phyloP scores from a whole-genome alignment of 208 protist species.

The Trypanosoma avium region DNA sequence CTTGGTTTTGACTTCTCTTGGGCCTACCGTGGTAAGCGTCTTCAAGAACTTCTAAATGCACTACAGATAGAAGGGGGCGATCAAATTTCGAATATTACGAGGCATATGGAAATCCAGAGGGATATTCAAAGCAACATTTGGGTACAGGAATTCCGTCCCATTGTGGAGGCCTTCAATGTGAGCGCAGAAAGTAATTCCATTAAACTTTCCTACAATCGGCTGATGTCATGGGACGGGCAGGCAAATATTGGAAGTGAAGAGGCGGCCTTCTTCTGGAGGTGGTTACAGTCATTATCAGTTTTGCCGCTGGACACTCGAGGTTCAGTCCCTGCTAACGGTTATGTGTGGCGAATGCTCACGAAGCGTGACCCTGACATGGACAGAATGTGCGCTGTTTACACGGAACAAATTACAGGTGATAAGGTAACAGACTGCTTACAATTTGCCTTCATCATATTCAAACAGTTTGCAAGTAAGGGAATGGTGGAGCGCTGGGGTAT shows the following conservation, averaged over 20 bases:
- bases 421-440: conserved; percentile 28
- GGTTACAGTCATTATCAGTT: conserved; percentile 44
- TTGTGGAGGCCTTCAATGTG: conserved; percentile 34
- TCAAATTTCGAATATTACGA: conserved; percentile 14
- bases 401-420: conserved; percentile 19
- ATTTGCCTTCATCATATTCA: conserved; percentile 34
- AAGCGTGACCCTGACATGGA: conserved; percentile 25
- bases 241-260: conserved; percentile 43
- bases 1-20: conserved; percentile 46
- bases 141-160: conserved; percentile 25
- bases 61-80: conserved; percentile 7
- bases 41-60: conserved; percentile 41
- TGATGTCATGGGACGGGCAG: conserved; percentile 38
- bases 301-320: conserved; percentile 39
- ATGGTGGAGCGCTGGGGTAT: conserved; percentile 48
- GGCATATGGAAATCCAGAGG: conserved; percentile 44
- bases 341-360: conserved; percentile 37
- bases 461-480: conserved; percentile 21
- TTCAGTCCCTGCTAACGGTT: conserved; percentile 23
- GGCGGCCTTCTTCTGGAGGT: conserved; percentile 57
- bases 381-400: conserved; percentile 28
- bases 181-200: background rate
- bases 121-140: conserved; percentile 58
- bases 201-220: conserved; percentile 27
- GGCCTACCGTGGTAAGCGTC: conserved; percentile 40